Evolutionary conservation across 129 eudicot species (phyloP), one percentile per base, ranked within the genome.

Genomic region (Pittosporum tobira): DNA sequence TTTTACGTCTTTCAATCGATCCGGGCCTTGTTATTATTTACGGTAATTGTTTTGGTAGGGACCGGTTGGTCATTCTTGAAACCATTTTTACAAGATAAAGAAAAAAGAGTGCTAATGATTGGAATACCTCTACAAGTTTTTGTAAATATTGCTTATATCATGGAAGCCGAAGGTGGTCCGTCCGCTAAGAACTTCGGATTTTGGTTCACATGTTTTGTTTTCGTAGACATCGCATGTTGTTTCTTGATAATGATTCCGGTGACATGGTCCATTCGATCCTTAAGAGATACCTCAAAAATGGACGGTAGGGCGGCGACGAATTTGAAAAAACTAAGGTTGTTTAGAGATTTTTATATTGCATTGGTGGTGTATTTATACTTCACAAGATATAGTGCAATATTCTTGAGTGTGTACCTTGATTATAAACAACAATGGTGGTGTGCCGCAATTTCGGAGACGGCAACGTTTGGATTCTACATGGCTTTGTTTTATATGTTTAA

Each of bases 401-500:
- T 50, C 25, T 0, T 82, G 48, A 72, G 67, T 65, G 48, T 59
- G 0, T 46, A 60, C 29, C 46, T 65, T 19, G 62, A 38, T 14
- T 75, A 71, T 53, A 54, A 78, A 48, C 20, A 63, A 3, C 72
- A 61, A n/a, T 73, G 83, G 75, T 36, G 69, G 71, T 67, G 72
- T 18, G 49, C 19, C 22, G 73, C 64, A 16, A 62, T 72, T 1
- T 57, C 75, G 43, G 88, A 81, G 66, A 7, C 59, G 4, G 68
- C 70, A 28, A 64, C 77, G 10, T 20, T 78, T 6, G 62, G 27
- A 40, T 82, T 82, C 16, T 78, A 71, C 55, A 15, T 58, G 1
- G 71, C 57, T 18, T 73, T 82, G 81, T 78, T 63, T 62, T 74
- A 68, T 54, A 59, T 77, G 70, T 74, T 82, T 50, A 63, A 79